A percentile compares a stretch with the other conserved stretches of the same genome.
phyloP scores from a whole-genome alignment of 768 basidiomycete genomes.

The Boletus speciosus region DNA sequence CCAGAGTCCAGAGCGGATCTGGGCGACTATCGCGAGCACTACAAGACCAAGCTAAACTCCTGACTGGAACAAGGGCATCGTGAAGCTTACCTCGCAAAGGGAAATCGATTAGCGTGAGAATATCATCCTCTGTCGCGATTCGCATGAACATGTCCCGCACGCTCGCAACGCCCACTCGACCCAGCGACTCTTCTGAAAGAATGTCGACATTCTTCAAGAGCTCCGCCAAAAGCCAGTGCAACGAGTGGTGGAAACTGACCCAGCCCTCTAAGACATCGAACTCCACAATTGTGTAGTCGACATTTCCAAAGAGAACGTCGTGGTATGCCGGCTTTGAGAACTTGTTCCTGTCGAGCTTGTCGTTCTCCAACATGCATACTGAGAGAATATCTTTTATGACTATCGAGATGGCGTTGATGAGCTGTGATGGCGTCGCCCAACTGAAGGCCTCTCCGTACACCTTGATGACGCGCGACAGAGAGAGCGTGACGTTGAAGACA shows the following conservation, averaged over 20 bases:
- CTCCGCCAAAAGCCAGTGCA: constrained; percentile 89
- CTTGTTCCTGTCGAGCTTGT: constrained; percentile 63
- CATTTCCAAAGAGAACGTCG: constrained; percentile 59
- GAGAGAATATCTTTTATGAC: constrained; percentile 71
- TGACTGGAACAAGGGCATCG: neutral
- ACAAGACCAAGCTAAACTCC: neutral
- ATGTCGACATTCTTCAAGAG: constrained; percentile 79
- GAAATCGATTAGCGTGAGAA: constrained; percentile 81
- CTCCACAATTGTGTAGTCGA: constrained; percentile 57
- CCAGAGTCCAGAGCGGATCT: constrained; percentile 94
- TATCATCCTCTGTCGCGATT: constrained; percentile 60
- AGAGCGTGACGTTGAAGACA: constrained; percentile 93
- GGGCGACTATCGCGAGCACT: constrained; percentile 91
- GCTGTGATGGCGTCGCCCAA: constrained; percentile 51
- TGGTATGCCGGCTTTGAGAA: constrained; percentile 64
- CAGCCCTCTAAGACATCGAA: constrained; percentile 79
- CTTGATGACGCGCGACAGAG: constrained; percentile 83
- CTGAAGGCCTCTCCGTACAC: constrained; percentile 83
- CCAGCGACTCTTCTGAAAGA: constrained; percentile 53
- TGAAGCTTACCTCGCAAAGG: constrained; percentile 73
- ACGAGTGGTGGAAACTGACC: constrained; percentile 90
- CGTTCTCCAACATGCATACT: constrained; percentile 65
- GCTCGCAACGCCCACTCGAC: constrained; percentile 48
- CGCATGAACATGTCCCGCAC: constrained; percentile 60
- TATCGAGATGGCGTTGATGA: constrained; percentile 62